Base-by-base conservation (phyloP, 106 monocot species). In the Cymbidium sinense region DNA sequence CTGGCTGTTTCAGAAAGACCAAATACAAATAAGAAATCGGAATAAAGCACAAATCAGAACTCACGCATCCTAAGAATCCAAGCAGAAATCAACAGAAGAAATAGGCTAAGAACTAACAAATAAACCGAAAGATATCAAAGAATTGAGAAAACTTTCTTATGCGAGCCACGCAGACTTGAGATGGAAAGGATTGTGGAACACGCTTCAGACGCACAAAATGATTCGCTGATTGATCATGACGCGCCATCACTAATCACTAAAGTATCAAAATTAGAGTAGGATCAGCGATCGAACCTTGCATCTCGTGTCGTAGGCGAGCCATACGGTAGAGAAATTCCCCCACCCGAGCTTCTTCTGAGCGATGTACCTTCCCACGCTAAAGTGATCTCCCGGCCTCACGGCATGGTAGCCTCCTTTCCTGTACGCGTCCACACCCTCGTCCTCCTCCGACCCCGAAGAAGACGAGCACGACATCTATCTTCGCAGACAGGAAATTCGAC, bases 341-440 rank as follows among this genome's bases (percentile, higher is more conserved):
- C 91, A 91, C 0, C 91, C 91, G 73, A 91, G 88, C 86, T 91
- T 88, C 17, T 81, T 28, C 82, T 91, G 91, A 11, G 91, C 86
- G 77, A 91, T 80, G 82, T 91, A 91, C 30, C 95, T 81, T 2
- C 96, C 93, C 2, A 82, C 91, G 54, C 39, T 71, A 79, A 96
- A 96, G 64, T 70, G 86, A 79, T 96, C 96, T 30, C 96, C 96
- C n/a, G 86, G 81, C 29, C 96, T 44, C 12, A 96, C 96, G 10
- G 96, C 96, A 77, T 96, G 96, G 89, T 96, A 91, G 0, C 93
- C 93, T n/a, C 96, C 96, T 83, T 93, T 93, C 73, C 96, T 80
- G 87, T 96, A 96, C 29, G 80, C 86, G 36, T 93, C 95, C 17
- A 84, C 41, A 21, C 89, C 91, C 79, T 96, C 95, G 83, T 93